Evolutionary conservation across 306 rosid genomes (phyloP), one percentile per base, ranked within the genome.

Genomic region (Casuarina equisetifolia): DNA sequence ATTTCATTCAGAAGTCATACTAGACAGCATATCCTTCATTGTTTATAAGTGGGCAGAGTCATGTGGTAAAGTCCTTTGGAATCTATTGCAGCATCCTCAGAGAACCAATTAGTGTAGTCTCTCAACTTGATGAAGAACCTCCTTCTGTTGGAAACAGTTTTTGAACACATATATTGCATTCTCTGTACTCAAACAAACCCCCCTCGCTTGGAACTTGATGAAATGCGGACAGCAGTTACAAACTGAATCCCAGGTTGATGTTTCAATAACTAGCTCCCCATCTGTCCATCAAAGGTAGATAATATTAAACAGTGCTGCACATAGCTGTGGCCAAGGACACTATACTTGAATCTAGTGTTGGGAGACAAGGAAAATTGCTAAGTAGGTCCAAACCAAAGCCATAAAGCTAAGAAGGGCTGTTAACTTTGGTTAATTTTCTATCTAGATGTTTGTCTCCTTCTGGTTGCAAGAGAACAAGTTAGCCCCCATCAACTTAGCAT

Each of bases 1-100:
- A 20, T 8, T 25, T 25, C 32, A 25, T 25, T 25, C 32, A 25
- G 32, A 25, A 25, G 32, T 25, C 32, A 25, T 25, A 25, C 32
- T 25, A 0, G 32, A 25, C 32, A 25, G 12, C 9, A 4, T 42
- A 11, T 42, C 12, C 43, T 10, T 17, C 74, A 59, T 43, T 77
- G 32, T 64, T 78, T 75, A 79, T 96, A 95, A 97, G 86, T 92
- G 91, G 92, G 97, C 87, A 90, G 79, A 75, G 74, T 78, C 57
- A 84, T 90, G 78, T 90, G 87, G 73, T 91, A 83, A 84, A 84
- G 72, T 48, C 63, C 89, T 58, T 42, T 61, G 35, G 88, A 78
- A 73, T 75, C 76, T 61, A 73, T 58, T 76, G 83, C 72, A 53
- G 74, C 89, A 9, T 74, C 87, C 32, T 79, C 54, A 78, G 84